These are phyloP conservation scores for Pseudotulostoma volvatum DNA, from an alignment of 495 filamentous ascomycete genomes.

Conservation along the genomic window DNA sequence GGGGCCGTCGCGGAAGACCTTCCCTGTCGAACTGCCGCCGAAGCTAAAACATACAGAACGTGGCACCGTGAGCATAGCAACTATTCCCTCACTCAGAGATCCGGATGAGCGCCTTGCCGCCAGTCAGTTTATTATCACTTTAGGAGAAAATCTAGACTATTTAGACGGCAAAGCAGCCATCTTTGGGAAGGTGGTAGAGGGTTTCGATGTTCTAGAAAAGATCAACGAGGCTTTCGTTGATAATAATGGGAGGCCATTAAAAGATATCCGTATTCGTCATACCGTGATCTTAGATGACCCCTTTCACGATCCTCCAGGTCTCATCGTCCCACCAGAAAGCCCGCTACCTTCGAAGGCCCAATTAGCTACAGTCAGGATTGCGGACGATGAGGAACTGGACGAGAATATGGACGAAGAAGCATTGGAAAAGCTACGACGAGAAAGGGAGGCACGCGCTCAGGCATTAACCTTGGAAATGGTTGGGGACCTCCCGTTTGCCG, in stretches of 20 bases:
- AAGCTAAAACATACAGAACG: conserved; percentile 74
- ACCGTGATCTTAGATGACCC: conserved; percentile 83
- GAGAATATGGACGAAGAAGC: conserved; percentile 64
- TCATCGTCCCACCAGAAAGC: conserved; percentile 60
- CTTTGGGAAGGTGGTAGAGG: conserved; percentile 87
- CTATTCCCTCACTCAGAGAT: conserved; percentile 55
- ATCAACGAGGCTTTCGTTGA: conserved; percentile 84
- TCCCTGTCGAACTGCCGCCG: conserved; percentile 63
- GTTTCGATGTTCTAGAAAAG: conserved; percentile 81
- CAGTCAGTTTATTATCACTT: conserved; percentile 82
- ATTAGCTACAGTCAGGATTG: conserved; percentile 78
- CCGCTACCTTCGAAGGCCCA: conserved; percentile 74
- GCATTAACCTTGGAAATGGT: conserved; percentile 95
- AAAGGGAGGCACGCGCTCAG: conserved; percentile 86
- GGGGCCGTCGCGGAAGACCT: conserved; percentile 58
- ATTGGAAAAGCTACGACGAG: conserved; percentile 63
- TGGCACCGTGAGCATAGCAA: conserved; percentile 91
- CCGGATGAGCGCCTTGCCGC: conserved; percentile 66
- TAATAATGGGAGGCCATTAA: conserved; percentile 64
- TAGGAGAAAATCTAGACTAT: conserved; percentile 74
- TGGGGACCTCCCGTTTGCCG: conserved; percentile 91
- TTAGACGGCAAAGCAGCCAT: conserved; percentile 84
- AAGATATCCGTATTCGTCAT: conserved; percentile 85
- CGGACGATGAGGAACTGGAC: conserved; percentile 67
- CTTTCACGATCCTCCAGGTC: conserved; percentile 57